Conservation (phyloP, 2,329 filamentous ascomycete species). For the Verticillium nubilum region DNA sequence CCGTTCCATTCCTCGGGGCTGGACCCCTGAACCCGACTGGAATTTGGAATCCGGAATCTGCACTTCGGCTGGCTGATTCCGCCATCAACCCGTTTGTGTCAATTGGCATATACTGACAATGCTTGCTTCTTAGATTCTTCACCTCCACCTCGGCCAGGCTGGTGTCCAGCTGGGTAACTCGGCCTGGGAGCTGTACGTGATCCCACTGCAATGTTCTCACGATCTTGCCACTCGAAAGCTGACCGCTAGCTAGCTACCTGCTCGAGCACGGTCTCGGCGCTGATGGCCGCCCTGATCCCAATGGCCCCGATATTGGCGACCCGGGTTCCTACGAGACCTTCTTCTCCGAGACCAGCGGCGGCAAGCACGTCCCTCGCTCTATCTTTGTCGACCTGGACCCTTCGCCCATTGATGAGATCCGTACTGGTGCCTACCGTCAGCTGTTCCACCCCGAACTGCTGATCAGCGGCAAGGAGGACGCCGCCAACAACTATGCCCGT, state of each 20-base stretch:
- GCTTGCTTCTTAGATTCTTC: slow-evolving; percentile 45
- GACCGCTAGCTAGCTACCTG: slow-evolving; percentile 49
- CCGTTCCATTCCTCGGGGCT: not conserved
- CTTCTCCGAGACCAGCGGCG: slow-evolving; percentile 66
- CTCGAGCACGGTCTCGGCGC: slow-evolving; percentile 65
- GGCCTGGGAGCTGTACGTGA: slow-evolving; percentile 68
- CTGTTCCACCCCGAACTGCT: slow-evolving; percentile 69
- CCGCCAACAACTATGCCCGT: slow-evolving; percentile 72
- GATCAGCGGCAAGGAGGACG: slow-evolving; percentile 72
- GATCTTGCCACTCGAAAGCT: not conserved
- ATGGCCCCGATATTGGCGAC: slow-evolving; percentile 53
- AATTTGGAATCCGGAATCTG: not conserved
- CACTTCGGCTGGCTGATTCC: not conserved
- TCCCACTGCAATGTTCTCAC: not conserved
- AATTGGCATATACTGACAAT: not conserved
- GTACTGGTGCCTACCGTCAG: slow-evolving; percentile 60
- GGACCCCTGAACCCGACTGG: not conserved
- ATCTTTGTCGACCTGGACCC: slow-evolving; percentile 70
- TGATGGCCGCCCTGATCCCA: slow-evolving; percentile 60
- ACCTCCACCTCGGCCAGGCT: slow-evolving; percentile 63
- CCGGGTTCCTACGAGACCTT: slow-evolving; percentile 66
- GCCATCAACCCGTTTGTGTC: slow-evolving; percentile 1
- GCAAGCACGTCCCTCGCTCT: slow-evolving; percentile 68
- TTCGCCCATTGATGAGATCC: slow-evolving; percentile 69
- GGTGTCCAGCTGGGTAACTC: slow-evolving; percentile 70